phyloP scores from a whole-genome alignment of 139 green algal genomes.

The Parachlorella kessleri region DNA sequence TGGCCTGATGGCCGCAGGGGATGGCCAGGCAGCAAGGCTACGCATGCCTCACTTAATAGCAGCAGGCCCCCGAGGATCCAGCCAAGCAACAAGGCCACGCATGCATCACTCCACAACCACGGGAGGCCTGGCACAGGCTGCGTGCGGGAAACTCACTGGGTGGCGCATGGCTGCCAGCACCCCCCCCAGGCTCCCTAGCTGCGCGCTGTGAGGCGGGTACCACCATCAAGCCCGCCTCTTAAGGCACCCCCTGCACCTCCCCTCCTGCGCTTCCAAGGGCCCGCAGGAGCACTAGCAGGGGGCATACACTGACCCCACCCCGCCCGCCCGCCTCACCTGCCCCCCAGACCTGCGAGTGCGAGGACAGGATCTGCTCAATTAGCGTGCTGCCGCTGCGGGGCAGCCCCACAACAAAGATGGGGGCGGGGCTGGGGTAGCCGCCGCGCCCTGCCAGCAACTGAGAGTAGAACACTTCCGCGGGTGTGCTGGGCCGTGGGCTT shows the following conservation, averaged over 20 bases:
- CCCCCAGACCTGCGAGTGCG: slow-evolving; percentile 47
- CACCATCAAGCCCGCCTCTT: not conserved
- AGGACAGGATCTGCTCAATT: slow-evolving; percentile 69
- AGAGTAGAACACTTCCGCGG: not conserved
- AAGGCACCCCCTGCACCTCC: not conserved
- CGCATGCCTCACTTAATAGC: too few species aligned
- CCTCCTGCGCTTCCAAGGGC: not conserved
- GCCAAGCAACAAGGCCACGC: too few species aligned
- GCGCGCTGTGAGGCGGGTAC: too few species aligned
- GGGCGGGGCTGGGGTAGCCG: slow-evolving; percentile 12
- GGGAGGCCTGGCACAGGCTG: too few species aligned
- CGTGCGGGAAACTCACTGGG: too few species aligned
- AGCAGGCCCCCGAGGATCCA: too few species aligned
- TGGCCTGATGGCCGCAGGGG: too few species aligned
- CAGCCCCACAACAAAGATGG: slow-evolving; percentile 78
- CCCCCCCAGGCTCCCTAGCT: not conserved
- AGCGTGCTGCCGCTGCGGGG: slow-evolving; percentile 77
- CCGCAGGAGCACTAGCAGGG: not conserved
- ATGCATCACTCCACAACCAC: too few species aligned
- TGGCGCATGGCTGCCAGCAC: too few species aligned
- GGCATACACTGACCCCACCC: not conserved
- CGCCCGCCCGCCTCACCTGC: slow-evolving; percentile 11
- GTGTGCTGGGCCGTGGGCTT: not conserved
- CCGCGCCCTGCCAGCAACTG: not conserved
- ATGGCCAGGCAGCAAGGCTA: too few species aligned